Evolutionary conservation across 305 asterid species (phyloP).

Genomic region (Fraxinus albicans): DNA sequence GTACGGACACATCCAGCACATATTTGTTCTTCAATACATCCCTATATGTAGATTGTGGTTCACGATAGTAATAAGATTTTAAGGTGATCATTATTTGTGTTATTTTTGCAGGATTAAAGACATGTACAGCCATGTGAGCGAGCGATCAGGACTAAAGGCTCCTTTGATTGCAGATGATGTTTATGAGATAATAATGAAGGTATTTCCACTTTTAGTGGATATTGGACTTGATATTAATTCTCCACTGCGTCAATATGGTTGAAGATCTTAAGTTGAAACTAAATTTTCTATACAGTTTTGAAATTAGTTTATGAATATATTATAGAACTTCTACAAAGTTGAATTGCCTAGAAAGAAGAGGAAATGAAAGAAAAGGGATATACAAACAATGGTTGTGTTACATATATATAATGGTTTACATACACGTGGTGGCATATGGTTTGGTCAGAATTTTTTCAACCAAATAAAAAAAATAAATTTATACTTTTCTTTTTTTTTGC

Average conservation of each 20-base stretch:
- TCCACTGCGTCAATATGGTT: neutral
- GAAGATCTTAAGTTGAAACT: neutral
- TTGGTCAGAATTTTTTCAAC: too few relatives aligned
- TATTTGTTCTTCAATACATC: neutral
- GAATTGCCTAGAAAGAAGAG: neutral
- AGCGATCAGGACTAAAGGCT: constrained; percentile 76
- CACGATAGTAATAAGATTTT: neutral
- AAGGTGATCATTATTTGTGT: neutral
- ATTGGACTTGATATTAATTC: neutral
- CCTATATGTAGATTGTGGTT: neutral
- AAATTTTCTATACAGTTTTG: neutral
- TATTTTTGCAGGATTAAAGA: constrained; percentile 57
- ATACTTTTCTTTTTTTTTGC: too few relatives aligned
- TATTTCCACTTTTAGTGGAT: constrained; percentile 19
- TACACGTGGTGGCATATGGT: too few relatives aligned
- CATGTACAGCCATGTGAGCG: constrained; percentile 76
- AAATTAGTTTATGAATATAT: neutral
- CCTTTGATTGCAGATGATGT: constrained; percentile 91
- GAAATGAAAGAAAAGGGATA: neutral
- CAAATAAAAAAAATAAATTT: too few relatives aligned
- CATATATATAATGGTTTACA: too few relatives aligned
- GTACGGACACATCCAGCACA: neutral
- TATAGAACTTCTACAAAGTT: neutral
- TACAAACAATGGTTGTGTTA: neutral
- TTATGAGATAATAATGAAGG: constrained; percentile 86